Base-by-base conservation (phyloP, 805 yeast genomes). In the Hanseniaspora guilliermondii region DNA sequence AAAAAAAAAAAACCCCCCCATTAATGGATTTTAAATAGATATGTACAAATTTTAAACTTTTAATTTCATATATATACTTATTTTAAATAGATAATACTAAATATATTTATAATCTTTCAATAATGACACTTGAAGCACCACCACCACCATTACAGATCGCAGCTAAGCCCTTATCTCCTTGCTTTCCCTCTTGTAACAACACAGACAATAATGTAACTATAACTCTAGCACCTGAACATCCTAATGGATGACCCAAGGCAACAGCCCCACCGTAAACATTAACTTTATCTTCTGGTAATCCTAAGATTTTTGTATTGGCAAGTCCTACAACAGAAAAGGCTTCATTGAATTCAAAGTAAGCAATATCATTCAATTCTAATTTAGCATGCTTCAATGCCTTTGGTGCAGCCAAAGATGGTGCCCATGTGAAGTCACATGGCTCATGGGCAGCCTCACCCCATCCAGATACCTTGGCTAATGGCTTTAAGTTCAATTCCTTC, bases 101-200 rank as follows among this genome's bases (percentile, higher is more conserved):
- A n/a, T n/a, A 16, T 30, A 2, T 30, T 57, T 68, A 76, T 45
- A 80, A 64, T 63, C 75, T 80, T 74, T 89, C 96, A 63, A 93
- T 78, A 58, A 93, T 87, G 64, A 93, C 75, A 25, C 97, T 83
- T 55, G 95, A 84, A 49, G 97, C 97, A 68, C 98, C 99, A 68
- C 99, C 99, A 65, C 99, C 99, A 75, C 99, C 98, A 70, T 93
- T 93, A 78, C 98, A 93, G 67, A 93, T 83, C 69, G 87, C 96
- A 64, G 96, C 97, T 61, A 81, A 87, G 69, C 99, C 99, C 61
- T 82, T 70, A 73, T 83, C 87, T 62, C 91, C 94, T 6, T 12
- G 41, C 19, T 42, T 41, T 55, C 71, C 71, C 75, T 93, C 97
- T 73, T 91, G 96, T 38, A 70, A 60, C 66, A 93, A 78, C 17